Conservation (phyloP, 1,284 basidiomycete species). For the Bondarzewia mesenterica region DNA sequence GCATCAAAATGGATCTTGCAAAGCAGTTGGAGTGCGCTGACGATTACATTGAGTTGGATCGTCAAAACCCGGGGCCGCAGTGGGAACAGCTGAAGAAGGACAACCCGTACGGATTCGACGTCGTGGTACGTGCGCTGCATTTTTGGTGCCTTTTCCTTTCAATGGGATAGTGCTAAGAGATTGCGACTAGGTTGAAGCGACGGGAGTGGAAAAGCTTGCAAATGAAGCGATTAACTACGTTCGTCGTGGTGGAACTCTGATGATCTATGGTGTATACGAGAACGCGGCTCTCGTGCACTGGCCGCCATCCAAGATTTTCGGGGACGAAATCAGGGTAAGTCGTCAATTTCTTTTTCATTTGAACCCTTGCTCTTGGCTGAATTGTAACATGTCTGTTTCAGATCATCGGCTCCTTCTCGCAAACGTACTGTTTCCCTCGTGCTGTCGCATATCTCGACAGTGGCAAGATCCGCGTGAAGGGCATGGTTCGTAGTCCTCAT, state of each 20-base stretch:
- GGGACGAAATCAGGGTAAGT: slow-evolving; percentile 46
- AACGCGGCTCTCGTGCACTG: slow-evolving; percentile 46
- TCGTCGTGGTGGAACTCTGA: slow-evolving; percentile 39
- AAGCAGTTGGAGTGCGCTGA: slow-evolving; percentile 43
- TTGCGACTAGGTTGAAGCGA: slow-evolving; percentile 37
- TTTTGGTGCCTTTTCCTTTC: too few species aligned
- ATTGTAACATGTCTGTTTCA: slow-evolving; percentile 10
- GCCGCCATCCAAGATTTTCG: slow-evolving; percentile 54
- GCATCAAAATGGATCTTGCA: slow-evolving; percentile 54
- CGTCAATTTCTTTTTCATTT: neutral
- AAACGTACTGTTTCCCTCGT: slow-evolving; percentile 55
- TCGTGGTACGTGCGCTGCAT: slow-evolving; percentile 37
- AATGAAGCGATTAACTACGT: slow-evolving; percentile 56
- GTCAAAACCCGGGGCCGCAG: slow-evolving; percentile 39
- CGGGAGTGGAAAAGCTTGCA: slow-evolving; percentile 49
- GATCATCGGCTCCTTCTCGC: slow-evolving; percentile 56
- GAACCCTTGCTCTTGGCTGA: neutral
- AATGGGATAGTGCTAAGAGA: too few species aligned
- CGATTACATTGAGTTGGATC: slow-evolving; percentile 51
- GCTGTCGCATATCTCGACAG: slow-evolving; percentile 54
- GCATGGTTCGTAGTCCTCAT: slow-evolving; percentile 49
- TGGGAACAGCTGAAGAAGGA: slow-evolving; percentile 51
- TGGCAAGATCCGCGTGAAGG: slow-evolving; percentile 56
- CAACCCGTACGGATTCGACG: slow-evolving; percentile 55
- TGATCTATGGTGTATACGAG: slow-evolving; percentile 54